Conservation (phyloP, 352 stramenopile genomes). For the Globisporangium acanthophoron region DNA sequence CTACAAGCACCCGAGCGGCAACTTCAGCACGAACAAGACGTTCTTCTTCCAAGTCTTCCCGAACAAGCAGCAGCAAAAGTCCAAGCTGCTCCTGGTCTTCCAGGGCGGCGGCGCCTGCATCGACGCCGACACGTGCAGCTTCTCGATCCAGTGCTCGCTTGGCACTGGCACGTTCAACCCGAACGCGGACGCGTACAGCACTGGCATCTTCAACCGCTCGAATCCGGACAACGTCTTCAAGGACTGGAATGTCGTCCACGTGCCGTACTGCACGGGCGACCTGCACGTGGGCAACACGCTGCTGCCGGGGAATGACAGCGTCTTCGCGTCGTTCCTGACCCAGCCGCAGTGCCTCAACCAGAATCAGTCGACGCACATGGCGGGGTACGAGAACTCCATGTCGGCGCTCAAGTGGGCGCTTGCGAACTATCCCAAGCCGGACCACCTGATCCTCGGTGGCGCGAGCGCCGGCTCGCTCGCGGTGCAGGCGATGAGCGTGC, state of each 20-base stretch:
- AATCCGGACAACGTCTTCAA: constrained; percentile 33
- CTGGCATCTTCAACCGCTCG: constrained; percentile 31
- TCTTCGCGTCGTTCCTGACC: constrained; percentile 15
- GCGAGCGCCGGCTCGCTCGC: constrained; percentile 30
- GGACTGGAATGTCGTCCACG: constrained; percentile 48
- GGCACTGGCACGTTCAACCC: constrained; percentile 22
- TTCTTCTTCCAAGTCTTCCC: constrained; percentile 51
- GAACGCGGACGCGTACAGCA: constrained; percentile 20
- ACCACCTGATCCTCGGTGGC: constrained; percentile 25
- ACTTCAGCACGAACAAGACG: constrained; percentile 15
- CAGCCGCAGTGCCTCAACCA: constrained; percentile 18
- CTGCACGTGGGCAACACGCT: constrained; percentile 29
- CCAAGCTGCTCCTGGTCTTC: constrained; percentile 38
- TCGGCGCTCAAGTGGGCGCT: constrained; percentile 30
- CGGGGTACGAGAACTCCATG: constrained; percentile 31
- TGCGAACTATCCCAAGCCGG: constrained; percentile 31
- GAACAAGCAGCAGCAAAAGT: constrained; percentile 18
- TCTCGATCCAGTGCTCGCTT: constrained; percentile 23
- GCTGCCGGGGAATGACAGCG: neutral
- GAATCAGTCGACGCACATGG: constrained; percentile 23
- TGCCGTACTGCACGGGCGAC: constrained; percentile 49
- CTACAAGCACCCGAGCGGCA: neutral
- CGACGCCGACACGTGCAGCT: constrained; percentile 10
- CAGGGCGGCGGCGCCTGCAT: constrained; percentile 34
- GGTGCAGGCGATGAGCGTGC: constrained; percentile 23